These are phyloP conservation scores for Suillus cothurnatus DNA, from an alignment of 768 basidiomycete genomes.

Conservation along the genomic window DNA sequence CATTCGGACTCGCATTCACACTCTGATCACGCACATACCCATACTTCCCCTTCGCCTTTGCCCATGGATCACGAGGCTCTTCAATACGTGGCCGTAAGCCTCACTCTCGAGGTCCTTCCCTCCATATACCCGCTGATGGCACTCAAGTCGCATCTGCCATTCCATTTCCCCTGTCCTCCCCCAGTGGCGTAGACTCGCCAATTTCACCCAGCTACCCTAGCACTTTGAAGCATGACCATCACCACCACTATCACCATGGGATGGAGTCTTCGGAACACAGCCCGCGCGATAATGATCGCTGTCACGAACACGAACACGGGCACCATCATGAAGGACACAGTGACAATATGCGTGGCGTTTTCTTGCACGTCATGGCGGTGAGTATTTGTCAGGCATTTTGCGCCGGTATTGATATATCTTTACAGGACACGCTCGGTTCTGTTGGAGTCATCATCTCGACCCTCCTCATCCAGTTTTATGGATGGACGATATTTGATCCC, in stretches of 20 bases:
- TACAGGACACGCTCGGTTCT: constrained; percentile 90
- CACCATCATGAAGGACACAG: constrained; percentile 81
- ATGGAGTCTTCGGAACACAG: constrained; percentile 11
- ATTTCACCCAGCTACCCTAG: constrained; percentile 65
- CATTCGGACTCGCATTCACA: constrained; percentile 21
- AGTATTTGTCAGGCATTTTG: constrained; percentile 25
- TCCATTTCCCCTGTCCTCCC: constrained; percentile 31
- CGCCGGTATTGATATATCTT: constrained; percentile 13
- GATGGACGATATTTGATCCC: constrained; percentile 99
- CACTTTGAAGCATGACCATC: constrained; percentile 50
- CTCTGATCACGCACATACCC: constrained; percentile 19
- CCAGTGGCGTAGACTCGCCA: constrained; percentile 44
- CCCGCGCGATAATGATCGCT: constrained; percentile 45
- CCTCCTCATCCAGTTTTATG: constrained; percentile 90
- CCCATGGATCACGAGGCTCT: constrained; percentile 14
- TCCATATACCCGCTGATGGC: constrained; percentile 37
- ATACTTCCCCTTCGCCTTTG: constrained; percentile 13
- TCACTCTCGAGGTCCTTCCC: constrained; percentile 42
- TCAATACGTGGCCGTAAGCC: constrained; percentile 35
- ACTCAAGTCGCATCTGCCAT: constrained; percentile 22
- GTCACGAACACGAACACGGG: constrained; percentile 54
- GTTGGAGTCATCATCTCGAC: constrained; percentile 99
- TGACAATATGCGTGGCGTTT: constrained; percentile 99
- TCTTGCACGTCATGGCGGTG: constrained; percentile 96
- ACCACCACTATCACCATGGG: constrained; percentile 34